Evolutionary conservation across 192 early-diverging fungal species (phyloP), one percentile per base, ranked within the genome.

Genomic region (Thamnidium elegans): DNA sequence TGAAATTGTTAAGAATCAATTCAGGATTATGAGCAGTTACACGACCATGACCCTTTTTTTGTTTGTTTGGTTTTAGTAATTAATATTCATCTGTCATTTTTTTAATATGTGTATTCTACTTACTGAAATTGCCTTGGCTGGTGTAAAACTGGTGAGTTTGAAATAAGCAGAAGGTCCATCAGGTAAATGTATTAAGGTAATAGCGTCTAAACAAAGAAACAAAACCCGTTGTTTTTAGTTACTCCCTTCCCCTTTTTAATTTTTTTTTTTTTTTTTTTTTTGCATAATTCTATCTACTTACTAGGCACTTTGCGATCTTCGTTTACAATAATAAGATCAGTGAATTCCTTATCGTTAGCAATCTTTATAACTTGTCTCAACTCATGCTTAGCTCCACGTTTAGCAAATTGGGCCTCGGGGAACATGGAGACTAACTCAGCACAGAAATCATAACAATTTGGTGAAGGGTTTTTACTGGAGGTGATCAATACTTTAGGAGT

Each of bases 141-240:
- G 86, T 61, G 81, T 86, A 50, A 96, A 87, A 53, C 84, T 86
- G 43, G 90, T 87, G 62, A 99, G 82, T 63, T 94, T 93, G 80
- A 97, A 99, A 60, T 99, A 89, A 20, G 95, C 95, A 19, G 97
- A 97, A 11, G 97, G 97, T 4, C 97, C 97, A 58, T 96, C 77
- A 8, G 97, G 97, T 51, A 99, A 82, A 76, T 99, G 97, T 51
- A 99, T 89, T 56, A 98, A 55, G 2, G 94, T 98, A 30, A 98
- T 63, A 13, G 91, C 90, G 67, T 92, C 89, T 93, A 63, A 9
- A 58, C 19, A 31, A 50, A 26, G 43, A 23, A 63, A 21, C 39
- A 55, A 51, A 31, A 71, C 26, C 26, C 26, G 3, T 26, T 26
- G 26, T 2, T 26, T 26, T 26, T 26, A 26, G 59, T 42, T 47